Base-by-base conservation (phyloP, 2,329 filamentous ascomycete species). In the Mariannaea elegans region DNA sequence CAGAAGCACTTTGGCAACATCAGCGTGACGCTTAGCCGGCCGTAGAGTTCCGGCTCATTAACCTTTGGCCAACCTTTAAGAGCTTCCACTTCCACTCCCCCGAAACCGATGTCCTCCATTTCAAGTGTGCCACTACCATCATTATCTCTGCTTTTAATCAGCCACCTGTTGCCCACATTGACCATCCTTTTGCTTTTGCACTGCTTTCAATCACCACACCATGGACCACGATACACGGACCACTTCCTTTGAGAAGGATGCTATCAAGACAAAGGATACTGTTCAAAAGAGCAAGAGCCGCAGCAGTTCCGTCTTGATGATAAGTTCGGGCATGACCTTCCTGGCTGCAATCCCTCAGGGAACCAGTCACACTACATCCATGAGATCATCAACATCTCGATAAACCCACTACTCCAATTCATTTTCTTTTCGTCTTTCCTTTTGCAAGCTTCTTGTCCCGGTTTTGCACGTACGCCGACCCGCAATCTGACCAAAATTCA, bases 241-340 rank as follows among this genome's bases (percentile, higher is more conserved):
- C 61, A 65, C 64, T 31, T 65, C 68, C 64, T 68, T 71, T 67
- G 67, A 68, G 39, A 71, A 71, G 57, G 62, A 67, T 44, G 46
- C 64, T 34, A 56, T 53, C 49, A 70, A 69, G 62, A 66, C 68
- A 61, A 71, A 68, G 60, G 64, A 71, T 32, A 60, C 61, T 47
- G 44, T 48, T 21, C 52, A 57, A 18, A 71, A 69, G 56, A 48
- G 54, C 49, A 71, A 71, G 56, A 61, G 42, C 41, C 52, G 68
- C 58, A 71, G 68, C 49, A 61, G 65, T 34, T 71, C 68, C 16
- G 61, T 71, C 44, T 58, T 70, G 29, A 71, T 68, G 59, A 68
- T 71, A 52, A 71, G 67, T 24, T 71, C 68, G 8, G 68, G 68
- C 62, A 70, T 71, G 53, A 71, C 68, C 24, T 71, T 71, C 48